phyloP scores from a whole-genome alignment of 2,329 filamentous ascomycete genomes.

The Penicillium sp. region DNA sequence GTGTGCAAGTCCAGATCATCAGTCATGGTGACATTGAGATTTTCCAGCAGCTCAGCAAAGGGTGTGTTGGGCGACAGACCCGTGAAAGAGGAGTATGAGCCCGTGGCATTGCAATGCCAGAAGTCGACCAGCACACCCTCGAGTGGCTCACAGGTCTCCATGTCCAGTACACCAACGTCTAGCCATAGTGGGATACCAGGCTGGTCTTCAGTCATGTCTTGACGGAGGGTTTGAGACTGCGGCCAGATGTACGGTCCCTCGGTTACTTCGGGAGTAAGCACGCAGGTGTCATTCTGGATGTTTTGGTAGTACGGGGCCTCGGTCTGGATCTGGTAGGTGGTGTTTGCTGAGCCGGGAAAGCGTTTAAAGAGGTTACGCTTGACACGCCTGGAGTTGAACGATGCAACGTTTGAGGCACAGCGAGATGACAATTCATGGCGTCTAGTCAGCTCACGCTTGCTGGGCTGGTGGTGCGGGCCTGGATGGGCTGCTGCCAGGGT shows the following conservation, averaged over 20 bases:
- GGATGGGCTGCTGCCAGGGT: background rate
- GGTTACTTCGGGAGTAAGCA: conserved; percentile 42
- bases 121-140: conserved; percentile 41
- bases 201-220: conserved; percentile 40
- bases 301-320: conserved; percentile 20
- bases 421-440: background rate
- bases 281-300: conserved; percentile 32
- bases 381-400: background rate
- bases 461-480: background rate
- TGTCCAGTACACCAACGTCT: conserved; percentile 47
- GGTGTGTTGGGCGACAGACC: conserved; percentile 31
- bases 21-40: conserved; percentile 28
- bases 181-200: conserved; percentile 44
- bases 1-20: conserved; percentile 22
- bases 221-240: conserved; percentile 40
- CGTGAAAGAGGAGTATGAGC: conserved; percentile 35
- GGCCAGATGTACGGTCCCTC: conserved; percentile 41
- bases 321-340: background rate
- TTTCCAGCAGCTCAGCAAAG: conserved; percentile 29
- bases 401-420: background rate
- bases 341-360: background rate
- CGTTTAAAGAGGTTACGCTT: background rate
- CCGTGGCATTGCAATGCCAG: conserved; percentile 50
- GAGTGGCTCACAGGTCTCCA: conserved; percentile 44
- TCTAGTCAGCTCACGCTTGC: background rate